These are phyloP conservation scores for Neospermospora avenae DNA, from an alignment of 2,329 filamentous ascomycete species.

Conservation along the genomic window DNA sequence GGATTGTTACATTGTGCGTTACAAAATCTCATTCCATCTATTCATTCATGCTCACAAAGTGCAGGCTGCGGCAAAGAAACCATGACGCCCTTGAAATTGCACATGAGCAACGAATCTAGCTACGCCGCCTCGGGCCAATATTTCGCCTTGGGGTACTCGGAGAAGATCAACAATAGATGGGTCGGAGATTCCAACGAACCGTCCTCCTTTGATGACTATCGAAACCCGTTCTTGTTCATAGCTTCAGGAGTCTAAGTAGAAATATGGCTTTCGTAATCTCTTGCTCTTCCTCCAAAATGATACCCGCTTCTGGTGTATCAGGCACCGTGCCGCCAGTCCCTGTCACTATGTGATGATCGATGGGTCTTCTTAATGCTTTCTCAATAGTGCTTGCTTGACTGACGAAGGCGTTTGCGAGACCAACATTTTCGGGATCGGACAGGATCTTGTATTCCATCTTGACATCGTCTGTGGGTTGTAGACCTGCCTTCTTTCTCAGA, in stretches of 20 bases:
- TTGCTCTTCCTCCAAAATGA: constrained; percentile 81
- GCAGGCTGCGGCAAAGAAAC: constrained; percentile 52
- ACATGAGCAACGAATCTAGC: not conserved
- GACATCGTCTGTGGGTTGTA: constrained; percentile 89
- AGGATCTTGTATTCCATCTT: constrained; percentile 89
- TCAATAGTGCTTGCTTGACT: constrained; percentile 66
- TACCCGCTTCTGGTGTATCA: constrained; percentile 46
- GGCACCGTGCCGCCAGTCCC: constrained; percentile 54
- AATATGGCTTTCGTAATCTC: constrained; percentile 82
- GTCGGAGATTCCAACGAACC: not conserved
- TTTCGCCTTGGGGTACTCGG: not conserved
- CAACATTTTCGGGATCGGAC: constrained; percentile 73
- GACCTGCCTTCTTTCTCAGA: constrained; percentile 87
- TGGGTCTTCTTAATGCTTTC: constrained; percentile 72
- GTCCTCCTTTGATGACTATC: not conserved
- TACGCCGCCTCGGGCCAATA: not conserved
- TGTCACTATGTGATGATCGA: constrained; percentile 66
- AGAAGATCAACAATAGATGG: not conserved
- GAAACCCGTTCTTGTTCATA: constrained; percentile 45
- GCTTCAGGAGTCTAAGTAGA: constrained; percentile 69
- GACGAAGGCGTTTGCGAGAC: constrained; percentile 66
- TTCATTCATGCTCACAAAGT: constrained; percentile 17
- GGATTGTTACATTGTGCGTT: constrained; percentile 77
- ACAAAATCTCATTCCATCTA: not conserved
- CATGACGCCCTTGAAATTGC: constrained; percentile 28